Evolutionary conservation across 768 basidiomycete genomes (phyloP), one percentile per base, ranked within the genome.

Genomic region (Boletus patriciae): DNA sequence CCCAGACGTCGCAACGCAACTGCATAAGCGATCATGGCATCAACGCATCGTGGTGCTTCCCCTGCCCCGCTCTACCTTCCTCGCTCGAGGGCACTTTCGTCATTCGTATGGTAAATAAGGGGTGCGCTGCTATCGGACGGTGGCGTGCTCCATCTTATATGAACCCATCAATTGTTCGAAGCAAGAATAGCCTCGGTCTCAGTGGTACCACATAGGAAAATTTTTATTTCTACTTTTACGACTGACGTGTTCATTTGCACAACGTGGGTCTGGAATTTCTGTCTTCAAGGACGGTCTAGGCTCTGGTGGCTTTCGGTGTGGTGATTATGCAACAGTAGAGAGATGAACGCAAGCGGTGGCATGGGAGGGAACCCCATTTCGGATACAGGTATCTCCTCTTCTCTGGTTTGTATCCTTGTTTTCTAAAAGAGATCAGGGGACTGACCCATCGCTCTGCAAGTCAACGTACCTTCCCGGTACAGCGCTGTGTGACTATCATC

Each of bases 161-260:
- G 58, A 48, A 49, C n/a, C n/a, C 15, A 52, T 51, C 41, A 31
- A 27, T 52, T 36, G 2, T 37, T 58, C 51, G 54, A 54, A 64
- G 50, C 50, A 34, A 55, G 40, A 10, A 34, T 25, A 31, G 38
- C 50, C 46, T 56, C 50, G 48, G 47, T 23, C 31, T 49, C 55
- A 51, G 41, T 53, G 18, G 38, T 15, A 52, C 59, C 47, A 23
- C 44, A 48, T 50, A 51, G 40, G 57, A 62, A 50, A 54, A 25
- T 48, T 25, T 50, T 52, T 33, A 31, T 51, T 48, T 49, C 38
- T 40, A 13, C 59, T 42, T 8, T 55, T 61, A 50, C 23, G 49
- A n/a, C 62, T 54, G 57, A 55, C 31, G 41, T 12, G 18, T 57
- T 68, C 58, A 59, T 67, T 55, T 60, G 31, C 38, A 21, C 52